Evolutionary conservation across 2,329 filamentous ascomycete genomes (phyloP), one percentile per base, ranked within the genome.

Genomic region (Pseudophaeomoniella oleicola): DNA sequence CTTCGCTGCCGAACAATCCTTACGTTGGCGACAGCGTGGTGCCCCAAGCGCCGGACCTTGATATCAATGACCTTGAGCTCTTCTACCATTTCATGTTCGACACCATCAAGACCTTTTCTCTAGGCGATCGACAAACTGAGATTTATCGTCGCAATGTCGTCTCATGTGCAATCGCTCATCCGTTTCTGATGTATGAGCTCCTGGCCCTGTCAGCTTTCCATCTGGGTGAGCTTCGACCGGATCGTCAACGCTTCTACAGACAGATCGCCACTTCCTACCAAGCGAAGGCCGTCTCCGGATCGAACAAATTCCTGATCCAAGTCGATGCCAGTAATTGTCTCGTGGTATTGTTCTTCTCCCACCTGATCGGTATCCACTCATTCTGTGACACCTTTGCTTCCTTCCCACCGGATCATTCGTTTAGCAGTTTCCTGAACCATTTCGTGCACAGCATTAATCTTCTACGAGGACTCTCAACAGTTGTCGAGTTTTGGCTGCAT

Each of bases 61-160:
- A 56, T 32, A 44, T 57, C 43, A 42, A 45, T 13, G 53, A 57
- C 35, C 42, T 55, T 6, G 47, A 53, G 33, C 46, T 57, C 13
- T 39, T 50, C 30, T 39, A 54, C 37, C 44, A 55, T 35, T 39
- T 55, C 32, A 44, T 19, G 9, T 44, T 45, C 5, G 33, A 45
- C 3, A 41, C 37, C 5, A 27, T 34, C 5, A 18, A 31, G 13
- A 35, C 41, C 2, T n/a, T 46, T 40, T 2, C 66, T 62, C 1
- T 69, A 63, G 37, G 55, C 67, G 3, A 58, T 69, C 42, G 63
- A 69, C 38, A 55, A 66, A 43, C 33, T 67, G 4, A 55, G 70
- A 12, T 18, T 6, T 17, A 12, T n/a, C 10, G 14, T 9, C 14
- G 19, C 13, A 17, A 12, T 17, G 19, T 38, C 5, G 37, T 43